phyloP scores from a whole-genome alignment of 2,329 filamentous ascomycete genomes.

The Dryadomyces quercus-mongolicae region DNA sequence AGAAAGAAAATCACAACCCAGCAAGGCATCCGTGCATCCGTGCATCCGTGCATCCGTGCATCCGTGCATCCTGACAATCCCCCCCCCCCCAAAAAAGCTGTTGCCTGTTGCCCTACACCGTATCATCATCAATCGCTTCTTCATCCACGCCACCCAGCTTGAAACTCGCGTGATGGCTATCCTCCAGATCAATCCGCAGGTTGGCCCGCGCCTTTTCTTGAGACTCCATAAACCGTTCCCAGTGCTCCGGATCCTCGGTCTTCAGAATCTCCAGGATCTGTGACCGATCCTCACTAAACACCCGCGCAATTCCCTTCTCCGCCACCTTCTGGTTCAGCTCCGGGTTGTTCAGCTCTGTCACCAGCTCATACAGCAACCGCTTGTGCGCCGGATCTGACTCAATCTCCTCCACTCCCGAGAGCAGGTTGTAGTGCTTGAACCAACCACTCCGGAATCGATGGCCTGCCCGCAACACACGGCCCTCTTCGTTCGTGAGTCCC shows the following conservation, averaged over 20 bases:
- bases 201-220: constrained; percentile 48
- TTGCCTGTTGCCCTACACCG: neutral
- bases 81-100: neutral
- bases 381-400: constrained; percentile 36
- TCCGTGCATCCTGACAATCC: too few relatives aligned
- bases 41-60: too few relatives aligned
- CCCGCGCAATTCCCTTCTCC: constrained; percentile 45
- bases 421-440: constrained; percentile 37
- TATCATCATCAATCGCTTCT: constrained; percentile 2
- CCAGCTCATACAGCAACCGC: constrained; percentile 45
- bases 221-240: constrained; percentile 49
- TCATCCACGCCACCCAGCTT: constrained; percentile 1
- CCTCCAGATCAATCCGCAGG: constrained; percentile 19
- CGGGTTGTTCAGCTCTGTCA: constrained; percentile 51
- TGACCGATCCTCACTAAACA: constrained; percentile 47
- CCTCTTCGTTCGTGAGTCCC: constrained; percentile 44
- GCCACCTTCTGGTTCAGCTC: constrained; percentile 40
- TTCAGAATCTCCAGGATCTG: constrained; percentile 36
- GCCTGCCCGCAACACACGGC: constrained; percentile 40
- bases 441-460: constrained; percentile 44
- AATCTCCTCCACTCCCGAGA: constrained; percentile 37
- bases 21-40: neutral
- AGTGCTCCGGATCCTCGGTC: constrained; percentile 53
- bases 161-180: neutral
- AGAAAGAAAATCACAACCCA: neutral